Evolutionary conservation across 768 basidiomycete genomes (phyloP), one percentile per base, ranked within the genome.

Genomic region (Leccinum olivaceopallidum): DNA sequence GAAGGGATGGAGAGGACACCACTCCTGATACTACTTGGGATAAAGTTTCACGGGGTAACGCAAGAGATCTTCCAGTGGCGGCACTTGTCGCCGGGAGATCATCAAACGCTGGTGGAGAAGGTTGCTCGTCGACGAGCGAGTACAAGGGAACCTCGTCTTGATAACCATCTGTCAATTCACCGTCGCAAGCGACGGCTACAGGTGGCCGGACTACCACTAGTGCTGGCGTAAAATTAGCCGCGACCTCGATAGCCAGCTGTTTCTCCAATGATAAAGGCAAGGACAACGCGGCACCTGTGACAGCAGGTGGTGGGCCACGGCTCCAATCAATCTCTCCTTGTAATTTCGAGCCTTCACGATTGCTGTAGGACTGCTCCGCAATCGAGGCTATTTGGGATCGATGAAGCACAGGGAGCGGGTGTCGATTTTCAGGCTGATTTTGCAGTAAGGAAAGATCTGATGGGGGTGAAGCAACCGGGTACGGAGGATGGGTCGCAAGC

Each of bases 91-190:
- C 44, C 12, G 44, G 20, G 20, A 47, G 44, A 47, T 47, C 70
- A 22, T 63, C 62, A 28, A 73, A 71, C 5, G 67, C 61, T 32
- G 72, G 65, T 20, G 72, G 70, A 30, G 69, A 69, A 22, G 56
- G 59, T 34, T 64, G 58, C 3, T 71, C 67, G 20, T 71, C 67
- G 22, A 71, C 37, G 6, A 73, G 62, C 9, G 65, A 65, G 60
- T 70, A 69, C 47, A 48, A 52, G 14, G 72, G 70, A 42, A 60
- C 62, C 2, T 62, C 67, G 5, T 73, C 70, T 7, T 61, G 63
- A 39, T 57, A 53, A 42, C 28, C 22, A 36, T 51, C 34, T 5
- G 22, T 39, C 6, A 42, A 20, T n/a, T 36, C 34, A 28, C 49
- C 48, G 16, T 50, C 37, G 2, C 22, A 32, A 57, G 53, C 6